Evolutionary conservation across 345 rosid genomes (phyloP), one percentile per base, ranked within the genome.

Genomic region (Ceriops decandra): DNA sequence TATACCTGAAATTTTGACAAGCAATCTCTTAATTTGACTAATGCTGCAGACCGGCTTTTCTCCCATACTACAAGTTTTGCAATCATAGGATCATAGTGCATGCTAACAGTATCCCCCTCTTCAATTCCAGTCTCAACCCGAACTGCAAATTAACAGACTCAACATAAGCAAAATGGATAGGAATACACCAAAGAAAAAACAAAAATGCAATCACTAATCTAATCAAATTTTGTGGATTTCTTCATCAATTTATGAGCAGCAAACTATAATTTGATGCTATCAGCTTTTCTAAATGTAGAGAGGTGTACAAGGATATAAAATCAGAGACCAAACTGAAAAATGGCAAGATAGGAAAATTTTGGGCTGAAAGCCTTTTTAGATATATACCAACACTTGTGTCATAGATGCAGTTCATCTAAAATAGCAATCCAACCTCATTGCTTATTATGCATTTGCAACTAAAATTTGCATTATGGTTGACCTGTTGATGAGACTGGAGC

Each of bases 1-100:
- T 57, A 35, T 85, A 89, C 98, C 95, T 91, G 90, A 89, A 93
- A 89, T 78, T 87, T 86, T 27, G 89, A 88, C 76, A 93, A 79
- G 77, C 89, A 84, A 82, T 93, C 90, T 84, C 82, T 93, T 73
- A 91, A 80, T 79, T 91, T 93, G 79, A 89, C 82, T 73, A 93
- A 76, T 59, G 98, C 98, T 61, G 93, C 88, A 30, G 84, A 72
- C 49, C 93, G 91, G 68, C 84, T 87, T 74, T 90, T 91, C 69
- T 90, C 97, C 90, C 89, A 85, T 54, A 88, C 97, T 52, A 93
- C 96, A 81, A 93, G 98, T 82, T 93, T 91, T 57, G 98, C 98
- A 80, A 91, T 93, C 97, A 93, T 89, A 61, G 98, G 98, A 86
- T 93, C 98, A 76, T 91, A 93, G 75, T 93, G 98, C 98, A 89